phyloP scores from a whole-genome alignment of 768 basidiomycete species.

The Panellus pusillus region DNA sequence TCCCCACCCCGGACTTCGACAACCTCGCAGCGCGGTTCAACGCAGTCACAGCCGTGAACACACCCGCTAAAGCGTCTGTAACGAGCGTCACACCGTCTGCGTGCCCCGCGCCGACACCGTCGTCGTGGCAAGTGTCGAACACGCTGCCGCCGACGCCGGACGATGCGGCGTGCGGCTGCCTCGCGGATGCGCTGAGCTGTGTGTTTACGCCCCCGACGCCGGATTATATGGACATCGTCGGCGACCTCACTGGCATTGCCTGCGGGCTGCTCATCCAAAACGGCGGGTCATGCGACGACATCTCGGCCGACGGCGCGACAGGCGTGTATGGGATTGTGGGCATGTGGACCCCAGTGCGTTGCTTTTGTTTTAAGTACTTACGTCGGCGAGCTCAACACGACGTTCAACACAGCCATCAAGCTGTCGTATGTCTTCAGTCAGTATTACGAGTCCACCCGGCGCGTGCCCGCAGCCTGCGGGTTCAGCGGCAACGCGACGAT shows the following conservation, averaged over 20 bases:
- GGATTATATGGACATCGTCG: constrained; percentile 63
- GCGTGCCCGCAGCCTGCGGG: constrained; percentile 3
- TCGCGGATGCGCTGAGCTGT: constrained; percentile 70
- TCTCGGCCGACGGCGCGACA: constrained; percentile 68
- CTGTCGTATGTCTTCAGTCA: constrained; percentile 17
- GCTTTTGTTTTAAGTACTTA: not conserved
- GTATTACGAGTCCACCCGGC: constrained; percentile 16
- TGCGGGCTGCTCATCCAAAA: constrained; percentile 72
- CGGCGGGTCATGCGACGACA: constrained; percentile 65
- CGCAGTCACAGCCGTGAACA: constrained; percentile 48
- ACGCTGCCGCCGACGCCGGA: constrained; percentile 87
- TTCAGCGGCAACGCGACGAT: constrained; percentile 20
- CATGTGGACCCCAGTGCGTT: constrained; percentile 77
- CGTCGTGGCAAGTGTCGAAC: constrained; percentile 61
- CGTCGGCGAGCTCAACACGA: too few relatives aligned
- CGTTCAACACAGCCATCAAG: constrained; percentile 4
- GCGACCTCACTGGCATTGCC: constrained; percentile 61
- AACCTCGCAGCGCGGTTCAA: constrained; percentile 64
- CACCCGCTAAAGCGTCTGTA: constrained; percentile 46
- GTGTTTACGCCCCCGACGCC: constrained; percentile 64
- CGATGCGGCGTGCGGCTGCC: constrained; percentile 73
- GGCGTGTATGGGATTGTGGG: constrained; percentile 79
- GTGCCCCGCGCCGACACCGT: constrained; percentile 60
- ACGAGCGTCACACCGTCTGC: constrained; percentile 52
- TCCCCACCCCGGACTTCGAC: constrained; percentile 66